phyloP scores from a whole-genome alignment of 2,329 filamentous ascomycete species.

The Colletotrichum sp. region DNA sequence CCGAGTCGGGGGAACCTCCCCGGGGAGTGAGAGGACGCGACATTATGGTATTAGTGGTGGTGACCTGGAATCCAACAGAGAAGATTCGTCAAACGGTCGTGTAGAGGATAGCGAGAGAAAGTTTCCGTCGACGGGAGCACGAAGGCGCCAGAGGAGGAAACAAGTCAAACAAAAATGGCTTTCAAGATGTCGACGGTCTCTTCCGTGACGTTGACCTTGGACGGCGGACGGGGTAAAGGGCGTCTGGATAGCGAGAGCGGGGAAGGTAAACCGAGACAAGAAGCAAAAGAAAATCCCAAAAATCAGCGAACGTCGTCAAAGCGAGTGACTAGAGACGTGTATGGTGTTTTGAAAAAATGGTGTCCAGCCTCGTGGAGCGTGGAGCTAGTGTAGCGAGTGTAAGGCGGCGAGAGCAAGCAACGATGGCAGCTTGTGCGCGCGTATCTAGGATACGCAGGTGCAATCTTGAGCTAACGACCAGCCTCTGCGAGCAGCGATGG shows the following conservation, averaged over 20 bases:
- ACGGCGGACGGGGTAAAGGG: not conserved
- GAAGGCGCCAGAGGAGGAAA: not conserved
- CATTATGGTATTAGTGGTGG: slow-evolving; percentile 8
- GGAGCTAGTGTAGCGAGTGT: not conserved
- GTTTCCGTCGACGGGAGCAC: not conserved
- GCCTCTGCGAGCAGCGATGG: not conserved
- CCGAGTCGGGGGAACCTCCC: not conserved
- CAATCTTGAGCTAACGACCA: not conserved
- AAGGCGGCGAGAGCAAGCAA: not conserved
- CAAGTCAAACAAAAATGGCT: not conserved
- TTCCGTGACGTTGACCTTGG: not conserved
- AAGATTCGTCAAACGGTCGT: not conserved
- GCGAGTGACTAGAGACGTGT: not conserved
- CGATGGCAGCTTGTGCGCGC: not conserved
- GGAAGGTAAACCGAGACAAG: not conserved
- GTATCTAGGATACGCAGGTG: not conserved
- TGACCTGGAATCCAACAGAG: not conserved
- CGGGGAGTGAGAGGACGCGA: slow-evolving; percentile 11
- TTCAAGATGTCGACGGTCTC: not conserved
- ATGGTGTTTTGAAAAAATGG: not conserved
- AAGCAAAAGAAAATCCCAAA: not conserved
- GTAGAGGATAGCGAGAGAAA: not conserved
- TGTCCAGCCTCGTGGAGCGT: not conserved
- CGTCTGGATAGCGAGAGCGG: not conserved
- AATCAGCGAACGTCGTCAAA: not conserved